Conservation (phyloP, 2,329 filamentous ascomycete genomes). For the Alternaria postmessia region DNA sequence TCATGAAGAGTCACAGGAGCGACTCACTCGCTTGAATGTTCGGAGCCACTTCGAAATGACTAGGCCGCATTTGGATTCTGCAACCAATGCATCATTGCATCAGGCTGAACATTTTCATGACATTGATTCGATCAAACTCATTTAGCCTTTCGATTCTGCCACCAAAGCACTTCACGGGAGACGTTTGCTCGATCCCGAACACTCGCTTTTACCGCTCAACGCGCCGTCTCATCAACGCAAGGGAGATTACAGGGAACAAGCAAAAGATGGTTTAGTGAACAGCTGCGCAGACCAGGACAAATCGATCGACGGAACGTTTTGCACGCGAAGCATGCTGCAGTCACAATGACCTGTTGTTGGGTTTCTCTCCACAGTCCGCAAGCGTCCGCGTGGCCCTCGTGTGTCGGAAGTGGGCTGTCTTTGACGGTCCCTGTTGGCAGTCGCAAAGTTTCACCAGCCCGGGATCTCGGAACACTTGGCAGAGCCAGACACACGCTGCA, state of each 20-base stretch:
- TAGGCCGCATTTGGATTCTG: not conserved
- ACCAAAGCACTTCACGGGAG: not conserved
- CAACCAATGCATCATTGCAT: not conserved
- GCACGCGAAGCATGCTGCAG: not conserved
- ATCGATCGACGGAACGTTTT: too few species aligned
- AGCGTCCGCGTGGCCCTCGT: not conserved
- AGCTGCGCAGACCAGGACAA: not conserved
- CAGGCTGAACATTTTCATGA: not conserved
- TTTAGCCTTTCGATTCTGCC: not conserved
- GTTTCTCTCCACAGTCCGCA: not conserved
- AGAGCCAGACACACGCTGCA: not conserved
- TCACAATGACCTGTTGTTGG: not conserved
- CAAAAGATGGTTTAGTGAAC: not conserved
- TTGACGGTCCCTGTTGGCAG: not conserved
- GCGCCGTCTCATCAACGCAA: not conserved
- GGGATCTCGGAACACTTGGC: constrained; percentile 12
- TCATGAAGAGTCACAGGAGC: not conserved
- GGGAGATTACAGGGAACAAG: not conserved
- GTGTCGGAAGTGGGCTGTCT: not conserved
- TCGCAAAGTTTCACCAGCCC: not conserved
- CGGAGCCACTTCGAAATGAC: not conserved
- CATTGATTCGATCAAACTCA: not conserved
- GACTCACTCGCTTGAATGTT: not conserved
- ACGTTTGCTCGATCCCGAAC: not conserved
- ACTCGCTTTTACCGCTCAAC: not conserved